Evolutionary conservation across 2,329 filamentous ascomycete species (phyloP).

Genomic region (Talaromyces sp.): DNA sequence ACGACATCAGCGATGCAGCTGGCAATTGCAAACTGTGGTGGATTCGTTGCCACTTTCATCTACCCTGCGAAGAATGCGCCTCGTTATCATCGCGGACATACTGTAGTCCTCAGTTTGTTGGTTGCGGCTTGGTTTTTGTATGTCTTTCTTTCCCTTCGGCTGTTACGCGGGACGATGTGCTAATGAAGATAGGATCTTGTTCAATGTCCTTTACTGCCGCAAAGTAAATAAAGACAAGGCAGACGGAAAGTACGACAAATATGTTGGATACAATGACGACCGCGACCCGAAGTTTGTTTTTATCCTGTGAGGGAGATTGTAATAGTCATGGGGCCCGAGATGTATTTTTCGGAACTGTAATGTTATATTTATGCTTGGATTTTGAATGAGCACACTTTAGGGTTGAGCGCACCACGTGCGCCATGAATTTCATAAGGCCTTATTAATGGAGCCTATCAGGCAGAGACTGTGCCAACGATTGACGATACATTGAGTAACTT

Average conservation of each 20-base stretch:
- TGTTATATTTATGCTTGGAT: background rate
- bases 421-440: background rate
- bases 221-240: constrained; percentile 64
- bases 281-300: constrained; percentile 61
- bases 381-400: background rate
- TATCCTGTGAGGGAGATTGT: constrained; percentile 47
- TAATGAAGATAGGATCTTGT: constrained; percentile 47
- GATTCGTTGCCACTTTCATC: constrained; percentile 63
- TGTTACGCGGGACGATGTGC: background rate
- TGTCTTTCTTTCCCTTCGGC: constrained; percentile 31
- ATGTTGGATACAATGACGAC: constrained; percentile 58
- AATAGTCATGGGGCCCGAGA: background rate
- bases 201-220: constrained; percentile 60
- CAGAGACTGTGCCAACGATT: background rate
- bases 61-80: constrained; percentile 58
- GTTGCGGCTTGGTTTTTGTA: constrained; percentile 63
- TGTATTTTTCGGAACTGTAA: background rate
- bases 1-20: constrained; percentile 64
- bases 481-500: background rate
- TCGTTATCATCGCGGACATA: constrained; percentile 59
- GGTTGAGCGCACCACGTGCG: background rate
- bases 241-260: constrained; percentile 57
- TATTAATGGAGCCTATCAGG: background rate
- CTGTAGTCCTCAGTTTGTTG: constrained; percentile 57
- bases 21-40: constrained; percentile 64